These are phyloP conservation scores for Terfezia claveryi DNA, from an alignment of 495 filamentous ascomycete genomes.

Conservation along the genomic window DNA sequence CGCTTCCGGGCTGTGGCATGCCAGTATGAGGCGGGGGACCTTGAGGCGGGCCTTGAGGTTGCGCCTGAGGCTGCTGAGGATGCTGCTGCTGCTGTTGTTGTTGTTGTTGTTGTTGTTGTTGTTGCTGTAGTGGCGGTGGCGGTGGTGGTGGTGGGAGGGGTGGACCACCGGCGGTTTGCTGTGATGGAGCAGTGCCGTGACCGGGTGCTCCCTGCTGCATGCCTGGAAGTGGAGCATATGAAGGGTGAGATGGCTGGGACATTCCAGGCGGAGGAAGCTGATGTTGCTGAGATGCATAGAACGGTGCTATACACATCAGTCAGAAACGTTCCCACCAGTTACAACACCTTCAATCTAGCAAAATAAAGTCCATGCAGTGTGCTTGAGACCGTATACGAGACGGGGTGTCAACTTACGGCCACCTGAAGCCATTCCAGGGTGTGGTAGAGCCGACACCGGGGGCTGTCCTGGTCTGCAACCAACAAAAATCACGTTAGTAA, in stretches of 20 bases:
- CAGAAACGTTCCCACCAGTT: no score
- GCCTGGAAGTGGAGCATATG: neutral
- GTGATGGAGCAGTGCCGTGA: neutral
- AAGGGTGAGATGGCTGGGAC: neutral
- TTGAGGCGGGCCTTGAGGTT: neutral
- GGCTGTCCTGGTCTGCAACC: neutral
- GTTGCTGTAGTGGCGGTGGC: no score
- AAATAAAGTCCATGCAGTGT: neutral
- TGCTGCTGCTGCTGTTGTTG: no score
- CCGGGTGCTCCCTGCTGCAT: neutral
- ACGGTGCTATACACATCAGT: neutral
- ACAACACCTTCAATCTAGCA: no score
- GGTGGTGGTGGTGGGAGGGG: neutral
- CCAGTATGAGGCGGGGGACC: neutral
- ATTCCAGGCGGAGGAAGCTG: neutral
- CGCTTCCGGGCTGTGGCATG: neutral
- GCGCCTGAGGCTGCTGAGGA: neutral
- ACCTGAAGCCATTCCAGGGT: neutral
- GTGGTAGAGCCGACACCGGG: neutral
- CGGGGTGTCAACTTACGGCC: neutral
- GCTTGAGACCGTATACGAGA: neutral
- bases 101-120: no score
- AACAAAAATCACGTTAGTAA: no score
- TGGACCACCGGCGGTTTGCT: neutral
- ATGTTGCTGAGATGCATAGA: neutral